phyloP scores from a whole-genome alignment of 306 rosid genomes.

The Albizia julibrissin region DNA sequence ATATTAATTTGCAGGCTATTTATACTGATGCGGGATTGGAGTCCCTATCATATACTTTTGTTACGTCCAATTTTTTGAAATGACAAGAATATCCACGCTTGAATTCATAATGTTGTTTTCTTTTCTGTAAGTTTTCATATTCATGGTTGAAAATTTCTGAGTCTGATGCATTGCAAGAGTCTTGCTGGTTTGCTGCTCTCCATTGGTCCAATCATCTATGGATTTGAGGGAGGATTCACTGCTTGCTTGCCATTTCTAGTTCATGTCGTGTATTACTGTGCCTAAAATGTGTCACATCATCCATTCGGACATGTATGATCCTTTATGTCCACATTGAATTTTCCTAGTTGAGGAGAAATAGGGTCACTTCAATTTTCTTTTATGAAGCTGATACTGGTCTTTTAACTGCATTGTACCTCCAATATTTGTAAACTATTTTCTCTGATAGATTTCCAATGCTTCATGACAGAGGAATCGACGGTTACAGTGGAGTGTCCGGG shows the following conservation, averaged over 20 bases:
- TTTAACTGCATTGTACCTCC: background rate
- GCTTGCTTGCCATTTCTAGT: background rate
- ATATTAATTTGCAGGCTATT: background rate
- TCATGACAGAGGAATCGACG: conserved; percentile 68
- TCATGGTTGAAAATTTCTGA: background rate
- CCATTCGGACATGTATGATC: background rate
- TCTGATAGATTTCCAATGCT: conserved; percentile 41
- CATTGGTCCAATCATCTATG: background rate
- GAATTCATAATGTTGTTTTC: background rate
- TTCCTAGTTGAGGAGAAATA: background rate
- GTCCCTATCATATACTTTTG: background rate
- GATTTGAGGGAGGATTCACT: background rate
- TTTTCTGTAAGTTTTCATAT: background rate
- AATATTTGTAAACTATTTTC: conserved; percentile 12
- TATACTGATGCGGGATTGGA: too few species aligned
- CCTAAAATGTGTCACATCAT: background rate
- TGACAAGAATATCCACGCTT: too few species aligned
- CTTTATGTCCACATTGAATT: background rate
- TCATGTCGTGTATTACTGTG: background rate
- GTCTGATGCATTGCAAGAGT: background rate
- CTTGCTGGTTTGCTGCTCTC: background rate
- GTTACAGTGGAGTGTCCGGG: conserved; percentile 71
- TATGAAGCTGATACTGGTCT: background rate
- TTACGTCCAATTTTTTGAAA: background rate
- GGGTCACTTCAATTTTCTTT: conserved; percentile 7